phyloP scores from a whole-genome alignment of 2,329 filamentous ascomycete species.

The Nigrospora sphaerica region DNA sequence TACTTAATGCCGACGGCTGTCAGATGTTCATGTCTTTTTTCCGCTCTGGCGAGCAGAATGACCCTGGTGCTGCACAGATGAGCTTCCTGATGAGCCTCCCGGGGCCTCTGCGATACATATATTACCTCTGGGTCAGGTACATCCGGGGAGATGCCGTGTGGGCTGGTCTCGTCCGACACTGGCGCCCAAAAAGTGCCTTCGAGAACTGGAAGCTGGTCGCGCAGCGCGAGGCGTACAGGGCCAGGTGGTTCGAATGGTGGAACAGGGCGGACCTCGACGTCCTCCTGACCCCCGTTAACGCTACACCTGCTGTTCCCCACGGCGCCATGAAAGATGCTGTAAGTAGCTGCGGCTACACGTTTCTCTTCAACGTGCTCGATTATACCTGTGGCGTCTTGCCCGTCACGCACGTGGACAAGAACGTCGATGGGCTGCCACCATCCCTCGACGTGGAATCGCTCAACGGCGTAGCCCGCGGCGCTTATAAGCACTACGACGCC shows the following conservation, averaged over 20 bases:
- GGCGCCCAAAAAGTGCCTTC: conserved; percentile 64
- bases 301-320: conserved; percentile 82
- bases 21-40: conserved; percentile 72
- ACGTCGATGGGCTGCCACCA: conserved; percentile 56
- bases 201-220: conserved; percentile 80
- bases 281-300: conserved; percentile 78
- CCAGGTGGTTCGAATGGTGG: conserved; percentile 82
- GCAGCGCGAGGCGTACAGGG: conserved; percentile 70
- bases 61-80: conserved; percentile 71
- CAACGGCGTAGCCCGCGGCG: conserved; percentile 74
- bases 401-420: conserved; percentile 73
- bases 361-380: conserved; percentile 88
- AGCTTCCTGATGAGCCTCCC: conserved; percentile 67
- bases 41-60: conserved; percentile 70
- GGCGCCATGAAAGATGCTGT: conserved; percentile 80
- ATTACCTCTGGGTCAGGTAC: conserved; percentile 86
- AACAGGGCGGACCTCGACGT: conserved; percentile 66
- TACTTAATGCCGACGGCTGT: conserved; percentile 81
- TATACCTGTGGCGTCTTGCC: conserved; percentile 80
- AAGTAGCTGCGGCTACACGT: conserved; percentile 85
- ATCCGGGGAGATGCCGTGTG: conserved; percentile 68
- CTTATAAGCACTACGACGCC: conserved; percentile 81
- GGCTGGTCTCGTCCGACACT: conserved; percentile 69
- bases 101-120: conserved; percentile 69
- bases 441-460: conserved; percentile 55